Base-by-base conservation (phyloP, 306 rosid genomes). In the Lithocarpus polystachyus region DNA sequence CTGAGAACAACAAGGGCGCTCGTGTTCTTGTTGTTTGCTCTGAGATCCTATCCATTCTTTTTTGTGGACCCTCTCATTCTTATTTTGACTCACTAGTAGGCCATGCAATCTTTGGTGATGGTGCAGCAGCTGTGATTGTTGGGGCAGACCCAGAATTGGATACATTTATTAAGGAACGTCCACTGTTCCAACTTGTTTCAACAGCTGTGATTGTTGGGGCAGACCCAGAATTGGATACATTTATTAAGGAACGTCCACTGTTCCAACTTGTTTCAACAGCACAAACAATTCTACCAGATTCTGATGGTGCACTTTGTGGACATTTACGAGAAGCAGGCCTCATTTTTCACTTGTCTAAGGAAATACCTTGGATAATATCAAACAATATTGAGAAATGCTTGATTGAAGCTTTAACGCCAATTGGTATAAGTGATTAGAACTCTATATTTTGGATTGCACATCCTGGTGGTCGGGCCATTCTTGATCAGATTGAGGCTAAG, bases 391-490 rank as follows among this genome's bases (percentile, higher is more conserved):
- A 89, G 82, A 89, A 89, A 64, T 86, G 88, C 35, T 62, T 87
- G 9, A 67, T 18, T 5, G 91, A 89, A 15, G 90, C 93, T 1
- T 89, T 89, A 31, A 9, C 69, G 0, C 90, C 88, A 0, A 72
- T 89, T 2, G 91, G 93, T 0, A 82, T 89, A 17, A 77, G 31
- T 2, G 91, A 89, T 1, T 87, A 91, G 93, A 89, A 89, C 57
- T 89, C 93, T 0, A 14, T 89, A 0, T 89, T 89, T 33, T 89
- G 91, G 91, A 45, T 87, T 0, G 89, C 89, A 0, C 93, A 87
- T 20, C 93, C 93, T 0, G 93, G 93, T 31, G 91, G 93, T 2
- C 93, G 89, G 0, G 88, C 91, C 0, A 89, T 89, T 56, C 52
- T 89, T 9, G 91, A 89, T 61, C 89, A 89, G 56, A 91, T 87